Conservation (phyloP, 768 basidiomycete genomes). For the Mycena rebaudengoi region DNA sequence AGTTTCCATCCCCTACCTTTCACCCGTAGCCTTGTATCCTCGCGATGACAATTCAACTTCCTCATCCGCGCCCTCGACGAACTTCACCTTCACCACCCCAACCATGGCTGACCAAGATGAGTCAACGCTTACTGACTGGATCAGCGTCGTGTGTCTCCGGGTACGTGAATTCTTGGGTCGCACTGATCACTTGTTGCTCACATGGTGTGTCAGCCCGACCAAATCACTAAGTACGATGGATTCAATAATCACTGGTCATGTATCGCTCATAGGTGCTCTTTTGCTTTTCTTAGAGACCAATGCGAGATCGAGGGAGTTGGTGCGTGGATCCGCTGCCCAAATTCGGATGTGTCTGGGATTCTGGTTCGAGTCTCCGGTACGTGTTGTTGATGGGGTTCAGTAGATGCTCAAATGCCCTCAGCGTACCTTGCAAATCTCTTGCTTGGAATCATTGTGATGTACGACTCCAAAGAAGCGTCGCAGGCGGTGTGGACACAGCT, state of each 20-base stretch:
- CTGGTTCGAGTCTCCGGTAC: conserved; percentile 7
- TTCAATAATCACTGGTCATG: neutral
- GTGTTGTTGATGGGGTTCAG: neutral
- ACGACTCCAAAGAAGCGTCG: neutral
- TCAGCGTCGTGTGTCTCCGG: neutral
- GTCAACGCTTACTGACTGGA: neutral
- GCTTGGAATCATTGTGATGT: conserved; percentile 3
- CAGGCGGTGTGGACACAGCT: conserved; percentile 1
- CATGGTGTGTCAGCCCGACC: neutral
- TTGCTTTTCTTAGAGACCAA: neutral
- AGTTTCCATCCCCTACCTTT: neutral
- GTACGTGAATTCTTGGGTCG: neutral
- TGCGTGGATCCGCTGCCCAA: conserved; percentile 1
- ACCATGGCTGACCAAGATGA: neutral
- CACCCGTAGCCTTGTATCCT: neutral
- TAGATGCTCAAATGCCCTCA: neutral
- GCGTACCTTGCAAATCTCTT: conserved; percentile 5
- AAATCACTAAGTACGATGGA: neutral
- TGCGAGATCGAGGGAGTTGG: neutral
- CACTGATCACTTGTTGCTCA: neutral
- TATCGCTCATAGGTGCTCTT: neutral
- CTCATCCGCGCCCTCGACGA: neutral
- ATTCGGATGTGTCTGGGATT: conserved; percentile 11
- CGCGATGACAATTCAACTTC: neutral
- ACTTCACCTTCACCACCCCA: neutral